phyloP scores from a whole-genome alignment of 2,329 filamentous ascomycete species.

The Thelonectria olida region DNA sequence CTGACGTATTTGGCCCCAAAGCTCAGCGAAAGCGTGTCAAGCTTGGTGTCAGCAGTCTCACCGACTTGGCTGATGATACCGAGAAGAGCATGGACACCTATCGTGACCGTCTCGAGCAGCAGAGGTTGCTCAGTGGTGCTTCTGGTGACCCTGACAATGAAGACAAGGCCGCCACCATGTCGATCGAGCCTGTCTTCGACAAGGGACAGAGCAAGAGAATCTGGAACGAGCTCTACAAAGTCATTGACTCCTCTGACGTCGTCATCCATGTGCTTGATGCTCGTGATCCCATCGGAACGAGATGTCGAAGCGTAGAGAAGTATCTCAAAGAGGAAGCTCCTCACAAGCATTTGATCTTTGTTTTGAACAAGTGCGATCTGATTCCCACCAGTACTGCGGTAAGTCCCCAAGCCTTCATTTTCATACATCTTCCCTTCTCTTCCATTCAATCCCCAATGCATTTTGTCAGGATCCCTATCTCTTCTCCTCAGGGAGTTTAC shows the following conservation, averaged over 20 bases:
- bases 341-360: slow-evolving; percentile 83
- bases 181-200: slow-evolving; percentile 87
- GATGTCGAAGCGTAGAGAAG: slow-evolving; percentile 82
- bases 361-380: slow-evolving; percentile 70
- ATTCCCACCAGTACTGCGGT: slow-evolving; percentile 93
- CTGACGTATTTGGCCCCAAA: slow-evolving; percentile 92
- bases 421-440: slow-evolving; percentile 45
- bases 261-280: slow-evolving; percentile 95
- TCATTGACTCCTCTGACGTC: slow-evolving; percentile 95
- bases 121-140: slow-evolving; percentile 77
- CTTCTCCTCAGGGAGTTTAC: slow-evolving; percentile 60
- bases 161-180: slow-evolving; percentile 60
- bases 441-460: slow-evolving; percentile 65
- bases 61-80: slow-evolving; percentile 82
- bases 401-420: slow-evolving; percentile 63
- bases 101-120: slow-evolving; percentile 81
- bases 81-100: slow-evolving; percentile 85
- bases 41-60: slow-evolving; percentile 81
- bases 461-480: slow-evolving; percentile 85
- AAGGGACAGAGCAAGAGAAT: slow-evolving; percentile 97
- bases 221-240: slow-evolving; percentile 96
- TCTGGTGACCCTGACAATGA: slow-evolving; percentile 65
- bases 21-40: slow-evolving; percentile 93
- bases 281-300: slow-evolving; percentile 86
- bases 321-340: slow-evolving; percentile 93